Evolutionary conservation across 2,329 filamentous ascomycete species (phyloP).

Genomic region (Aureobasidium sp.): DNA sequence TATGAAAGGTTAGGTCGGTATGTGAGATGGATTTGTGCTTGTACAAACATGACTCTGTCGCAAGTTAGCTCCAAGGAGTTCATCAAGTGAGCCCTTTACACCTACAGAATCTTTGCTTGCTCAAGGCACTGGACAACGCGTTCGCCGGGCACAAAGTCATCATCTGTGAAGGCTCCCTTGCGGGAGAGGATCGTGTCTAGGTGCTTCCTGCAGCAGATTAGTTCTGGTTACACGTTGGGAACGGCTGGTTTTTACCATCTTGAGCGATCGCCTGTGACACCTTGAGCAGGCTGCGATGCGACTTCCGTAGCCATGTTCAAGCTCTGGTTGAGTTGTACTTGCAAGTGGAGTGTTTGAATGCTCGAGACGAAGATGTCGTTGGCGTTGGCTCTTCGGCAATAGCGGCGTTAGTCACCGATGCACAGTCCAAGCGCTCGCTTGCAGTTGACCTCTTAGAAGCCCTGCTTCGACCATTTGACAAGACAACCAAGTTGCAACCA

Average conservation of each 20-base stretch:
- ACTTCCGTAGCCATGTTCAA: conserved; percentile 6
- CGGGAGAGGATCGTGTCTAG: conserved; percentile 73
- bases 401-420: neutral
- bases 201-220: conserved; percentile 54
- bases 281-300: neutral
- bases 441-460: neutral
- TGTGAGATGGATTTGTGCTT: conserved; percentile 26
- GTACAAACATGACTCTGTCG: conserved; percentile 46
- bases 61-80: conserved; percentile 20
- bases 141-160: conserved; percentile 37
- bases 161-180: conserved; percentile 73
- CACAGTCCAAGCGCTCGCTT: neutral
- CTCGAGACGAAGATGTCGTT: conserved; percentile 2
- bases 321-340: neutral
- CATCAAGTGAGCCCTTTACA: neutral
- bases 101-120: conserved; percentile 50
- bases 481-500: conserved; percentile 15
- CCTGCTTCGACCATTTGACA: neutral
- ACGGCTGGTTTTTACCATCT: conserved; percentile 11
- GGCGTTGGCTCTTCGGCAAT: neutral
- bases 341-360: neutral
- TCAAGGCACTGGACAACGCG: conserved; percentile 53
- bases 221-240: neutral
- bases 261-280: neutral
- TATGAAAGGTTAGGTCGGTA: conserved; percentile 32